Base-by-base conservation (phyloP, 176 grass and related monocot genomes). In the Alloteropsis semialata region DNA sequence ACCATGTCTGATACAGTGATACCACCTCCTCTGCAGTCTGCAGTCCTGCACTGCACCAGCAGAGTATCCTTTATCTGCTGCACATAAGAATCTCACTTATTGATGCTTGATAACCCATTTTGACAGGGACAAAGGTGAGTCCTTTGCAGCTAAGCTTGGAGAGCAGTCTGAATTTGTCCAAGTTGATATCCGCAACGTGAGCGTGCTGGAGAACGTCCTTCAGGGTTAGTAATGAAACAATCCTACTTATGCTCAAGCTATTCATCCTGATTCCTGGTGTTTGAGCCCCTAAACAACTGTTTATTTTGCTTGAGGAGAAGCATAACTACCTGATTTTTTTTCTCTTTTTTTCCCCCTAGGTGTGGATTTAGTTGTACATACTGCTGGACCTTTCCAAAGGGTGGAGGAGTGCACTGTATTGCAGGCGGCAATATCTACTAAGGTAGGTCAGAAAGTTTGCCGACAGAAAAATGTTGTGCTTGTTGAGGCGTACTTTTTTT, bases 311-410 rank as follows among this genome's bases (percentile, higher is more conserved):
- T 58, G 10, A 58, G 4, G 3, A 58, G 55, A 27, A n/a, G n/a
- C n/a, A n/a, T n/a, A n/a, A n/a, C n/a, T n/a, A n/a, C n/a, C n/a
- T n/a, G n/a, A n/a, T n/a, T n/a, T n/a, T n/a, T n/a, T n/a, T n/a
- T 12, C 0, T 53, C 16, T 53, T 5, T 60, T 32, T 38, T 2
- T 38, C 2, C 28, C 10, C 88, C n/a, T n/a, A 98, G 92, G n/a
- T 84, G 92, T 89, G 72, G 92, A 93, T 88, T 60, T 98, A 46
- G 96, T 98, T 28, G 82, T 98, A 70, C 96, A 98, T 88, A 36
- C 92, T 73, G 96, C 96, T 34, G 96, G 96, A 38, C 96, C 96
- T 65, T 98, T 98, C 85, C 92, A 98, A 29, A 63, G 85, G 41
- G 77, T 72, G 27, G 82, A 86, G 16, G 81, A 91, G 46, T 98